Percentiles rank a stretch among this genome's conserved stretches.
These are phyloP conservation scores for Boletus smithii DNA, from an alignment of 1,284 basidiomycete genomes.

Conservation along the genomic window DNA sequence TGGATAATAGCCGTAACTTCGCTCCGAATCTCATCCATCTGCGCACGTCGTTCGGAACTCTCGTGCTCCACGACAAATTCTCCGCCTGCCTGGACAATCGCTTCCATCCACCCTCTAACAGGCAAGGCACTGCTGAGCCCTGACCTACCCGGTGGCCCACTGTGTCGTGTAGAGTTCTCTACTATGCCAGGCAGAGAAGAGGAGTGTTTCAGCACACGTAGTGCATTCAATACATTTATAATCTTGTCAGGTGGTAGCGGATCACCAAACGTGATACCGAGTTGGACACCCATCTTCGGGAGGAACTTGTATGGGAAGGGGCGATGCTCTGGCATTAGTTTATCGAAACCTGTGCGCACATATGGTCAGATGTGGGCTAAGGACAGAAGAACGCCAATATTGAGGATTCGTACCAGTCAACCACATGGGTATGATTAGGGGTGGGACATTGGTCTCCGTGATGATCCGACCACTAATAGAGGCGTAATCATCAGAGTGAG, in stretches of 20 bases:
- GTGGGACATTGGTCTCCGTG: constrained; percentile 71
- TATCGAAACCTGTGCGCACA: constrained; percentile 67
- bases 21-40: constrained; percentile 44
- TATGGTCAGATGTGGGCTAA: background rate
- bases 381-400: background rate
- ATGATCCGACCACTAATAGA: constrained; percentile 71
- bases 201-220: background rate
- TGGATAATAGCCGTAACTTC: constrained; percentile 59
- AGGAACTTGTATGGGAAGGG: constrained; percentile 68
- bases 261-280: constrained; percentile 73
- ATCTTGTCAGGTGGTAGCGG: constrained; percentile 53
- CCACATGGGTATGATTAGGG: constrained; percentile 93
- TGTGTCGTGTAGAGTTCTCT: background rate
- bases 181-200: background rate
- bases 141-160: background rate
- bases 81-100: constrained; percentile 3
- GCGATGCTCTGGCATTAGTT: constrained; percentile 85
- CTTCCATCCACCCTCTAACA: constrained; percentile 15
- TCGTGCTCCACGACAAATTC: background rate
- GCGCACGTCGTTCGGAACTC: background rate
- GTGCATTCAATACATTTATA: constrained; percentile 24
- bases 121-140: background rate
- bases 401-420: constrained; percentile 57
- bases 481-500: constrained; percentile 7
- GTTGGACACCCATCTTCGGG: constrained; percentile 55